Evolutionary conservation across 495 filamentous ascomycete genomes (phyloP).

Genomic region (Monascus purpureus): DNA sequence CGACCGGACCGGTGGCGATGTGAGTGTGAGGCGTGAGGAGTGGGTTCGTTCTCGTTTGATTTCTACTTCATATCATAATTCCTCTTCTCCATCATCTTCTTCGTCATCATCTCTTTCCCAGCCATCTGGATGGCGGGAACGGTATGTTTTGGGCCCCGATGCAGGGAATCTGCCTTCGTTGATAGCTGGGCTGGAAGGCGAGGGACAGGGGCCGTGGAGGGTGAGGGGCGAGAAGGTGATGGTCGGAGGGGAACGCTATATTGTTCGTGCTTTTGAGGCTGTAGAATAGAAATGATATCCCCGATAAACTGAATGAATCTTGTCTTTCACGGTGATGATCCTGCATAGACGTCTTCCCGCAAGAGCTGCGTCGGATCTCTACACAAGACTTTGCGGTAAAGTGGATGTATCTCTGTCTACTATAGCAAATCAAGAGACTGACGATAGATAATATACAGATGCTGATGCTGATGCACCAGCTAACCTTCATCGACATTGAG

Average conservation of each 20-base stretch:
- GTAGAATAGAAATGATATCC: too few relatives aligned
- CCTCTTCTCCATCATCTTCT: background rate
- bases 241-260: background rate
- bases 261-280: background rate
- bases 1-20: background rate
- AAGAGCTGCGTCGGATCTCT: too few relatives aligned
- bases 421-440: too few relatives aligned
- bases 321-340: too few relatives aligned
- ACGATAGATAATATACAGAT: too few relatives aligned
- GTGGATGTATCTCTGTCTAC: too few relatives aligned
- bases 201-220: background rate
- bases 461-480: too few relatives aligned
- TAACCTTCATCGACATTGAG: too few relatives aligned
- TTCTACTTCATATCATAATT: background rate
- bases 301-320: too few relatives aligned
- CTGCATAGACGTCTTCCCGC: too few relatives aligned
- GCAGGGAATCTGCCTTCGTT: background rate
- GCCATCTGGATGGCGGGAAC: background rate
- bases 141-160: background rate
- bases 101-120: background rate
- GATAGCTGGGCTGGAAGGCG: background rate
- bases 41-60: background rate
- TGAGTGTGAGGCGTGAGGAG: constrained; percentile 1
- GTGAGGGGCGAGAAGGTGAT: background rate
- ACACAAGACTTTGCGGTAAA: too few relatives aligned